phyloP scores from a whole-genome alignment of 768 basidiomycete species.

The Rickenella mellea region DNA sequence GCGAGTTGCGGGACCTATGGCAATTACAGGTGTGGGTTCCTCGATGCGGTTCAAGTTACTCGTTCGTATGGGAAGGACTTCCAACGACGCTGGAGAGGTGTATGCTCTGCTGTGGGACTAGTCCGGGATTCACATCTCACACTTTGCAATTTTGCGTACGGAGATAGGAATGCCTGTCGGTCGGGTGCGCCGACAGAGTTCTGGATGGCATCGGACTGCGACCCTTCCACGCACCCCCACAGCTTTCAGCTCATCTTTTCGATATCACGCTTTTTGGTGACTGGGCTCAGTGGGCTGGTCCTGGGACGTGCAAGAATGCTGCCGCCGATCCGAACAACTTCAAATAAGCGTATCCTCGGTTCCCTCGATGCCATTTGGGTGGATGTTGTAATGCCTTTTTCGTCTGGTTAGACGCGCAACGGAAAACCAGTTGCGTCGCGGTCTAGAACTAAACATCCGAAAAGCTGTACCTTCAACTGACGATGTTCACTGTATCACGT shows the following conservation, averaged over 20 bases:
- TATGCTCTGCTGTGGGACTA: slow-evolving; percentile 29
- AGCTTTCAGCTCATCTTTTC: slow-evolving; percentile 28
- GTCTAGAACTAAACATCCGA: slow-evolving; percentile 33
- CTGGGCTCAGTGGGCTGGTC: slow-evolving; percentile 28
- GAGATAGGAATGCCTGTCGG: slow-evolving; percentile 31
- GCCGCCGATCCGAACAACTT: slow-evolving; percentile 19
- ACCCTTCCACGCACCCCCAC: slow-evolving; percentile 24
- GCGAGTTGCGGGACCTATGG: no score
- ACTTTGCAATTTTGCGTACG: slow-evolving; percentile 24
- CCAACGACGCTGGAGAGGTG: slow-evolving; percentile 36
- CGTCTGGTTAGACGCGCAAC: slow-evolving; percentile 34
- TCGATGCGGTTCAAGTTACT: slow-evolving; percentile 20
- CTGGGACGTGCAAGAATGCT: slow-evolving; percentile 21
- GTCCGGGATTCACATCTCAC: slow-evolving; percentile 37
- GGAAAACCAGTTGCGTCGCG: slow-evolving; percentile 47
- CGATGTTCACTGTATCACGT: no score
- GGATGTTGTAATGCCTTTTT: slow-evolving; percentile 2
- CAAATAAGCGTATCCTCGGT: slow-evolving; percentile 8
- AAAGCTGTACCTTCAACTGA: no score
- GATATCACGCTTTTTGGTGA: slow-evolving; percentile 36
- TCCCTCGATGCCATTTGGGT: not conserved
- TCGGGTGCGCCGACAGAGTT: slow-evolving; percentile 30
- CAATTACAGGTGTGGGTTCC: slow-evolving; percentile 33
- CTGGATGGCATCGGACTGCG: slow-evolving; percentile 26
- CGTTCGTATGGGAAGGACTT: slow-evolving; percentile 31